Conservation (phyloP, 306 rosid genomes). For the Biancaea sappan region DNA sequence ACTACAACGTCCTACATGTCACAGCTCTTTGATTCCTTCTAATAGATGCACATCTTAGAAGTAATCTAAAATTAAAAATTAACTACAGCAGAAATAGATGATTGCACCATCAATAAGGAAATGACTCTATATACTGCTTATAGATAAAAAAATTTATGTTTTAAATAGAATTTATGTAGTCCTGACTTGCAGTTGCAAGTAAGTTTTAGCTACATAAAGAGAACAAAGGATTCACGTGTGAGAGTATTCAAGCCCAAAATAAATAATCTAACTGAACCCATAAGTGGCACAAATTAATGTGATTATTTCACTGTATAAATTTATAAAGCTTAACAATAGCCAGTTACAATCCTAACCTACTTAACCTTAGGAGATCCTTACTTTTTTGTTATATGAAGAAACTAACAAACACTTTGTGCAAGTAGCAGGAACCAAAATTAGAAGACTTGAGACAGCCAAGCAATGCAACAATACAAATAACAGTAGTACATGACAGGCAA, state of each 20-base stretch:
- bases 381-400: neutral
- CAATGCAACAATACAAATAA: neutral
- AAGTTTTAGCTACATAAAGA: neutral
- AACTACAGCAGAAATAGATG: neutral
- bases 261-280: slow-evolving; percentile 1
- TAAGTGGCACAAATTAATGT: slow-evolving; percentile 4
- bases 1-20: neutral
- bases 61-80: neutral
- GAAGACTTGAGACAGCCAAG: neutral
- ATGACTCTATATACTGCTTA: neutral
- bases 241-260: neutral
- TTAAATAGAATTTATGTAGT: neutral
- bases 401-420: neutral
- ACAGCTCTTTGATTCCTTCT: neutral
- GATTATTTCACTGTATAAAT: neutral
- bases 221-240: neutral
- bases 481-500: neutral
- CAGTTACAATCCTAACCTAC: neutral
- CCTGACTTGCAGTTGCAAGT: neutral
- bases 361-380: neutral
- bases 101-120: neutral
- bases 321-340: neutral
- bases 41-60: neutral
- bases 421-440: neutral
- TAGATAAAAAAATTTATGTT: neutral